A percentile compares a stretch with the other conserved stretches of the same genome.
phyloP scores from a whole-genome alignment of 1,139 yeast genomes.

The Arxiozyma slooffiae region DNA sequence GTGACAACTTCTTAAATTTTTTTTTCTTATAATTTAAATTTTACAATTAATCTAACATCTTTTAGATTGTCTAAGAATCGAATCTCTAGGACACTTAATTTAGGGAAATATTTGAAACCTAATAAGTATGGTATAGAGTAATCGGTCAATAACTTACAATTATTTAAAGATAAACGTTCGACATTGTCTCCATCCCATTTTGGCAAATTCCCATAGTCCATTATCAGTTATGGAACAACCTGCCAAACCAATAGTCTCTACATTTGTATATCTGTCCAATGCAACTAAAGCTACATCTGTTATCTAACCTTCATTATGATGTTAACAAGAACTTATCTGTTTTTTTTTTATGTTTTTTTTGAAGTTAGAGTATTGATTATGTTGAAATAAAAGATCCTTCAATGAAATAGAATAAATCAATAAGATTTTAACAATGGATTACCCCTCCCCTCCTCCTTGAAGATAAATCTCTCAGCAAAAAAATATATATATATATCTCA shows the following conservation, averaged over 20 bases:
- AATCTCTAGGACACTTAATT: slow-evolving; percentile 66
- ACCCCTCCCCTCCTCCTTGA: no score
- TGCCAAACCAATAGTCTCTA: slow-evolving; percentile 75
- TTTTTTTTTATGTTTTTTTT: no score
- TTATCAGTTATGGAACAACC: slow-evolving; percentile 77
- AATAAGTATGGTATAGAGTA: slow-evolving; percentile 57
- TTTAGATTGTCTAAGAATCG: slow-evolving; percentile 51
- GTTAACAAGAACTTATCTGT: slow-evolving; percentile 70
- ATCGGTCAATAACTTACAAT: slow-evolving; percentile 59
- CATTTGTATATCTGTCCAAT: slow-evolving; percentile 44
- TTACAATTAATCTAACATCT: slow-evolving; percentile 54
- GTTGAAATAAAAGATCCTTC: no score
- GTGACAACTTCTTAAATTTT: slow-evolving; percentile 41
- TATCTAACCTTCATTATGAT: slow-evolving; percentile 55
- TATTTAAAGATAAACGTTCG: slow-evolving; percentile 67
- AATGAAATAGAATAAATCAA: no score
- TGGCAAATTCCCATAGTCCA: slow-evolving; percentile 71
- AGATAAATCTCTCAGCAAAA: no score
- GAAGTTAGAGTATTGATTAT: no score
- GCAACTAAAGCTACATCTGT: slow-evolving; percentile 61
- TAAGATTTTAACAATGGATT: no score
- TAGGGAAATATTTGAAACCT: slow-evolving; percentile 44
- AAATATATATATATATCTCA: no score
- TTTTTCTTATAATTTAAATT: slow-evolving; percentile 59
- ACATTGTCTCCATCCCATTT: slow-evolving; percentile 45